A percentile compares a stretch with the other conserved stretches of the same genome.
These are phyloP conservation scores for Sphaerulina musiva DNA, from an alignment of 2,329 filamentous ascomycete genomes.

Conservation along the genomic window DNA sequence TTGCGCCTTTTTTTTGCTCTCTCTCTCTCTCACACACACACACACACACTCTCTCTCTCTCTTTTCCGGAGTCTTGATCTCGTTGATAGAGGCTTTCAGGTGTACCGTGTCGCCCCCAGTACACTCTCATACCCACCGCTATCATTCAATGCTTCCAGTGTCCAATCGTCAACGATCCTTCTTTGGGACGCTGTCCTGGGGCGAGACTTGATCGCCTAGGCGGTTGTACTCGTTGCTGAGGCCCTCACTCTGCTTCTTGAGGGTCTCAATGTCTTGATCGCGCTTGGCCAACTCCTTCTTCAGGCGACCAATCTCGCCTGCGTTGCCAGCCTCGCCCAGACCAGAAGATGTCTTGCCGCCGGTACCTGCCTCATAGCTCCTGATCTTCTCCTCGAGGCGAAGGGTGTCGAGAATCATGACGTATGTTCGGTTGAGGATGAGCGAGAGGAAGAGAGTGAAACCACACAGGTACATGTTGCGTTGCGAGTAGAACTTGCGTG, in stretches of 20 bases:
- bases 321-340: constrained; percentile 63
- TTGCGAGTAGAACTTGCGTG: constrained; percentile 99
- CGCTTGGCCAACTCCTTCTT: constrained; percentile 63
- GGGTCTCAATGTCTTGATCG: constrained; percentile 73
- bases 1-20: background rate
- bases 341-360: constrained; percentile 59
- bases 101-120: background rate
- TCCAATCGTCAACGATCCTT: constrained; percentile 43
- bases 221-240: constrained; percentile 79
- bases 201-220: constrained; percentile 73
- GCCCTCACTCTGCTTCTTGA: constrained; percentile 88
- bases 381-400: constrained; percentile 85
- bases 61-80: too few relatives aligned
- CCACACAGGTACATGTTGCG: constrained; percentile 99
- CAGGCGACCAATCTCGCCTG: constrained; percentile 66
- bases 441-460: constrained; percentile 96
- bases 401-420: constrained; percentile 91
- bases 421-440: constrained; percentile 99
- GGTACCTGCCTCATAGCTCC: constrained; percentile 61
- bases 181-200: constrained; percentile 48
- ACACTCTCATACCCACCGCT: background rate
- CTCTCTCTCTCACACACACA: too few relatives aligned
- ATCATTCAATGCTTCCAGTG: background rate
- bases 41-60: too few relatives aligned
- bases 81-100: background rate